These are phyloP conservation scores for Agastache rugosa DNA, from an alignment of 257 asterid species.

Conservation along the genomic window DNA sequence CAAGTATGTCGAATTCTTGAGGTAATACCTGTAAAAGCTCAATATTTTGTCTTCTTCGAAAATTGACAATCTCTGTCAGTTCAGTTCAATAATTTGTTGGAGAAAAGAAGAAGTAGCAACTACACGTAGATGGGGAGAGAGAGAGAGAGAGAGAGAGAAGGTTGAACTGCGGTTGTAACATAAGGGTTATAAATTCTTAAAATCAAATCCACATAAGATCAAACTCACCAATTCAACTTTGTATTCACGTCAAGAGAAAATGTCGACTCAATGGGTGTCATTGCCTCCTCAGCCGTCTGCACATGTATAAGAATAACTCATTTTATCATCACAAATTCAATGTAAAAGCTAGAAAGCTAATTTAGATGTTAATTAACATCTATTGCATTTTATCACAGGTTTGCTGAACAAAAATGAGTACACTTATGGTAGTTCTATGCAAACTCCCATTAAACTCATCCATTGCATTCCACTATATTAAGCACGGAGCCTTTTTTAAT, in stretches of 20 bases:
- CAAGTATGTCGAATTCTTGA: neutral
- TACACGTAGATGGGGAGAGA: neutral
- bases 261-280: conserved; percentile 98
- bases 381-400: neutral
- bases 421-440: neutral
- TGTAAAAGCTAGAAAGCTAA: neutral
- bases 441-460: conserved; percentile 7
- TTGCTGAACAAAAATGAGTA: neutral
- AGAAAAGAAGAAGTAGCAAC: neutral
- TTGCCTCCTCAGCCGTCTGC: conserved; percentile 97
- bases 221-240: conserved; percentile 88
- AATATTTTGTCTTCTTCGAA: neutral
- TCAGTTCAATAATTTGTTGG: neutral
- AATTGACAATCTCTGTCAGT: neutral
- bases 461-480: neutral
- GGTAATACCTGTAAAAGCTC: neutral
- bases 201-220: conserved; percentile 17
- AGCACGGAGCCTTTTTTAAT: neutral
- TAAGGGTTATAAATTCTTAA: conserved; percentile 2
- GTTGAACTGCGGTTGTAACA: neutral
- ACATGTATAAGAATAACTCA: conserved; percentile 30
- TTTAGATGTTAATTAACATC: neutral
- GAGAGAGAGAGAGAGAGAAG: neutral
- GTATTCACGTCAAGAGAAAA: conserved; percentile 95
- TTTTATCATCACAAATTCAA: conserved; percentile 10